Conservation (phyloP, 23 red algal genomes). For the Pyropia yezoensis region DNA sequence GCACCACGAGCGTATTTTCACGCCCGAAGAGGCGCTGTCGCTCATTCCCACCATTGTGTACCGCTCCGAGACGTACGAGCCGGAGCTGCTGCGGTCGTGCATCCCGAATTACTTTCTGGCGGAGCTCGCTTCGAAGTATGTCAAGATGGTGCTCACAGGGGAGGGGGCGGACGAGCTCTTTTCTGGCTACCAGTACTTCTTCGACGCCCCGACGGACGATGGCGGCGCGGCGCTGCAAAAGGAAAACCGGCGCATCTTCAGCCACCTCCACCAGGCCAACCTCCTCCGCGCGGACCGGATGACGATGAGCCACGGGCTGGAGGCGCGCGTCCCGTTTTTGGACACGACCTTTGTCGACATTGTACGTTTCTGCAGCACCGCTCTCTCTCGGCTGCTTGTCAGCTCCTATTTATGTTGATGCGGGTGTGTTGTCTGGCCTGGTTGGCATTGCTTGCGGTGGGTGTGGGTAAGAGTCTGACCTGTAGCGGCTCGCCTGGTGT, state of each 20-base stretch:
- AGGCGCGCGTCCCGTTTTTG: conserved; percentile 56
- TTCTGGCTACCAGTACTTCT: conserved; percentile 55
- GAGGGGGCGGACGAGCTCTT: conserved; percentile 57
- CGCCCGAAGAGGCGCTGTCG: conserved; percentile 13
- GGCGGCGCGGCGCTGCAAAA: conserved; percentile 13
- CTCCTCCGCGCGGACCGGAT: conserved; percentile 33
- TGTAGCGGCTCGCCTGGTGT: no score
- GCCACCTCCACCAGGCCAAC: conserved; percentile 14
- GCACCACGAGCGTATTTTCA: conserved; percentile 47
- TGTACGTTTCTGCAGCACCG: no score
- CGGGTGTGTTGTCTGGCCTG: no score
- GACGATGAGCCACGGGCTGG: conserved; percentile 34
- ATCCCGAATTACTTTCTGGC: conserved; percentile 43
- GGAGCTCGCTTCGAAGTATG: conserved; percentile 14
- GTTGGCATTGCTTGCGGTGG: no score
- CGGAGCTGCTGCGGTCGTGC: conserved; percentile 21
- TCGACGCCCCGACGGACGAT: conserved; percentile 1
- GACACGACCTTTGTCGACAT: conserved; percentile 4
- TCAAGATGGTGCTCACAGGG: conserved; percentile 44
- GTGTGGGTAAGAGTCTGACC: no score
- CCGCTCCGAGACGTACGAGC: conserved; percentile 27
- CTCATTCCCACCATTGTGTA: conserved; percentile 10
- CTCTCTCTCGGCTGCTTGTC: no score
- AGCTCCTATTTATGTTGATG: no score
- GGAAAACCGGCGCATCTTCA: conserved; percentile 18